A percentile compares a stretch with the other conserved stretches of the same genome.
Evolutionary conservation across 1,284 basidiomycete species (phyloP).

Genomic region (Ceratobasidium sp.): DNA sequence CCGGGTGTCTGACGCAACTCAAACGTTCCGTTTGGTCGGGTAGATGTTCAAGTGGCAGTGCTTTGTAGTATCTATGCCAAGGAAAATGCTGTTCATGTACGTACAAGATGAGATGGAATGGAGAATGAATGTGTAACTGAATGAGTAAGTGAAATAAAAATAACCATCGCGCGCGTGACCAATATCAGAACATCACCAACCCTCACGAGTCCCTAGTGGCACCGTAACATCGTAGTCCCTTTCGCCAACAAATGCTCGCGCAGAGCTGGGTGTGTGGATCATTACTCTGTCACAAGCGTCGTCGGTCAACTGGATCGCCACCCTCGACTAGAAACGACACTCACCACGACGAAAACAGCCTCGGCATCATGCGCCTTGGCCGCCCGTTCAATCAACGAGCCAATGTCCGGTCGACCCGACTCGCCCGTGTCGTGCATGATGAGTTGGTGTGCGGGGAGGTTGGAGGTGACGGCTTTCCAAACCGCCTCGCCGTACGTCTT

Average conservation of each 20-base stretch:
- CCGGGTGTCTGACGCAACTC: too few relatives aligned
- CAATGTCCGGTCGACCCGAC: slow-evolving; percentile 29
- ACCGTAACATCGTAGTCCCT: slow-evolving; percentile 34
- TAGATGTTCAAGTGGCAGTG: not conserved
- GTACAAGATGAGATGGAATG: too few relatives aligned
- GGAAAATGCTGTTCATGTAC: too few relatives aligned
- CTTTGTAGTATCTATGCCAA: not conserved
- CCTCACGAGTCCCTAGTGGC: slow-evolving; percentile 1
- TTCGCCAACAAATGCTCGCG: slow-evolving; percentile 33
- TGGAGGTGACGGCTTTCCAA: slow-evolving; percentile 21
- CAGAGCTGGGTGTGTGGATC: slow-evolving; percentile 6
- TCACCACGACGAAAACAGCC: slow-evolving; percentile 26
- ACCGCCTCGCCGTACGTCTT: slow-evolving; percentile 33
- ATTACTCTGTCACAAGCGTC: not conserved
- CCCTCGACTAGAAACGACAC: not conserved
- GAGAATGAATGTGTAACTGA: not conserved
- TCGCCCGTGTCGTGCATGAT: slow-evolving; percentile 36
- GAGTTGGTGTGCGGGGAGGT: slow-evolving; percentile 8
- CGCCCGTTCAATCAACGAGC: slow-evolving; percentile 18
- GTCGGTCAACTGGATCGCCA: not conserved
- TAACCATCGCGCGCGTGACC: too few relatives aligned
- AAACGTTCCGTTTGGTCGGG: too few relatives aligned
- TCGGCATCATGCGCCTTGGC: slow-evolving; percentile 30
- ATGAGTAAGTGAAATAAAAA: not conserved
- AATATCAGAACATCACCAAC: too few relatives aligned